Conservation (phyloP, 1,284 basidiomycete genomes). For the Ceratobasidium sp. region DNA sequence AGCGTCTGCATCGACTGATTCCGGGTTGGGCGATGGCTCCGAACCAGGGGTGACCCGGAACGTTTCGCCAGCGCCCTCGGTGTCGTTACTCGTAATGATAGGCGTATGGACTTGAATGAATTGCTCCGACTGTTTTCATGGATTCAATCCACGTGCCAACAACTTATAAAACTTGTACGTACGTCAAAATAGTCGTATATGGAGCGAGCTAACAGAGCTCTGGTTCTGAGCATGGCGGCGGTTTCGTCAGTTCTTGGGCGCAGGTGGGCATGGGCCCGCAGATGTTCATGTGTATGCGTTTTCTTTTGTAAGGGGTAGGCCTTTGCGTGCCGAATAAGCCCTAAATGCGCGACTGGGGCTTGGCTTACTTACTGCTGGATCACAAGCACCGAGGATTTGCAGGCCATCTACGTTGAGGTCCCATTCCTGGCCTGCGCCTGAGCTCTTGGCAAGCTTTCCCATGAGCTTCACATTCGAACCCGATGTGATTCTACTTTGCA, state of each 20-base stretch:
- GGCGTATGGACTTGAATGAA: slow-evolving; percentile 86
- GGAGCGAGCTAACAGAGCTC: slow-evolving; percentile 63
- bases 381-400: slow-evolving; percentile 73
- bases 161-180: slow-evolving; percentile 42
- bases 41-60: slow-evolving; percentile 66
- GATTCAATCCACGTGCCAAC: slow-evolving; percentile 21
- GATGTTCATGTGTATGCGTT: slow-evolving; percentile 70
- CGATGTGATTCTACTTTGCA: slow-evolving; percentile 57
- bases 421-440: slow-evolving; percentile 70
- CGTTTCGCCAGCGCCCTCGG: slow-evolving; percentile 96
- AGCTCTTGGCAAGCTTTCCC: slow-evolving; percentile 70
- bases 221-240: slow-evolving; percentile 75
- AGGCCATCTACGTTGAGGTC: slow-evolving; percentile 76
- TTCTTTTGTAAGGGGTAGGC: slow-evolving; percentile 89
- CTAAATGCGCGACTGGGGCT: neutral
- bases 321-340: slow-evolving; percentile 50
- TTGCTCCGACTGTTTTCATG: slow-evolving; percentile 63
- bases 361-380: slow-evolving; percentile 64
- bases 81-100: slow-evolving; percentile 88
- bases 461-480: slow-evolving; percentile 73
- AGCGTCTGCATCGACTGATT: slow-evolving; percentile 37
- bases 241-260: slow-evolving; percentile 77
- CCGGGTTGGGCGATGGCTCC: slow-evolving; percentile 24
- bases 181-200: slow-evolving; percentile 74
- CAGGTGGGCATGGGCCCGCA: slow-evolving; percentile 83